Evolutionary conservation across 1,284 basidiomycete species (phyloP).

Genomic region (Singerocomus inundabilis): DNA sequence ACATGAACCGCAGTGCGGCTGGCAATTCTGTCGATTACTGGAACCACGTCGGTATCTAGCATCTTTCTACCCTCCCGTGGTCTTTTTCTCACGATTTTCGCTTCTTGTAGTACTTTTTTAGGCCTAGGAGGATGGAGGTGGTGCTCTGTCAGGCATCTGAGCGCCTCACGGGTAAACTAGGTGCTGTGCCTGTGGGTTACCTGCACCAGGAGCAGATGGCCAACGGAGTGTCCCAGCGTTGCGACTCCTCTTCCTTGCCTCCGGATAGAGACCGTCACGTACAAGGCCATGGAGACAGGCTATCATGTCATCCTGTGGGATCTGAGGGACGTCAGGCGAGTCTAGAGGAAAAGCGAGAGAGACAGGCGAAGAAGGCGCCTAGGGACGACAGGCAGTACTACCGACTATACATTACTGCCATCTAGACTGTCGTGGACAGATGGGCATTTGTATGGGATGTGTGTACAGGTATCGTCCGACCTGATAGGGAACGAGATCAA

Average conservation of each 20-base stretch:
- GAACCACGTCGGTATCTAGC: conserved; percentile 29
- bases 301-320: conserved; percentile 9
- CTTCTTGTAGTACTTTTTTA: conserved; percentile 31
- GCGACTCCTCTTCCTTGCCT: no score
- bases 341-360: conserved; percentile 4
- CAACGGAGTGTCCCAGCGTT: no score
- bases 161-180: conserved; percentile 27
- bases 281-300: neutral
- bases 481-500: no score
- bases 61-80: no score
- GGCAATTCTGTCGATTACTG: conserved; percentile 34
- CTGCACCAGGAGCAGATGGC: no score
- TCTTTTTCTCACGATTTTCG: neutral
- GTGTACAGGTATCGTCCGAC: no score
- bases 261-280: neutral
- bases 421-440: no score
- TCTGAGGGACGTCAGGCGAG: conserved; percentile 11
- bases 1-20: conserved; percentile 27
- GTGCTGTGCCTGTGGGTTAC: conserved; percentile 18
- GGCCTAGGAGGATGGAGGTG: conserved; percentile 32
- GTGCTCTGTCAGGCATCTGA: conserved; percentile 29
- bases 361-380: conserved; percentile 8
- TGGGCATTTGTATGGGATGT: no score
- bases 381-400: conserved; percentile 23
- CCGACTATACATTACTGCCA: conserved; percentile 1